phyloP scores from a whole-genome alignment of 163 green algal genomes.

The Chlamydomonas reinhardtii region DNA sequence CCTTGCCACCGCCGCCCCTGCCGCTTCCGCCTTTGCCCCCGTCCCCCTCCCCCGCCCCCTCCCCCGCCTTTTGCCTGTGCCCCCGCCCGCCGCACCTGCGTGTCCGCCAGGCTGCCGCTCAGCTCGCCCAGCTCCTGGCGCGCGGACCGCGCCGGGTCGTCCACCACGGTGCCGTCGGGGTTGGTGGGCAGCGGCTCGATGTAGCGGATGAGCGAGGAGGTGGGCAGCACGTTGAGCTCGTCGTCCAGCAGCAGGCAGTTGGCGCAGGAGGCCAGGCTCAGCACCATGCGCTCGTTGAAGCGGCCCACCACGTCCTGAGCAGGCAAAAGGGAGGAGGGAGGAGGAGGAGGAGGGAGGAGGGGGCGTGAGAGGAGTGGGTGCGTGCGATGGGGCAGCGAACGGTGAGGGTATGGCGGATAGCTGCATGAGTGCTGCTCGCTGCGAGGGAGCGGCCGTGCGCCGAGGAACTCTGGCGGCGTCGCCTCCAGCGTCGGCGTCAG shows the following conservation, averaged over 20 bases:
- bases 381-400: not conserved
- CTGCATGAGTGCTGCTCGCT: too few species aligned
- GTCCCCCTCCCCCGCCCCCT: too few species aligned
- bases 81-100: conserved; percentile 68
- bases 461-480: too few species aligned
- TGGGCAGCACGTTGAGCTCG: conserved; percentile 98
- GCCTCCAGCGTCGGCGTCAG: too few species aligned
- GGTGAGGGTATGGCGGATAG: not conserved
- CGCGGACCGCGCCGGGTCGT: conserved; percentile 56
- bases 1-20: too few species aligned
- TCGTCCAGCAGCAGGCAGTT: conserved; percentile 97
- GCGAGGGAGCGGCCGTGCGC: too few species aligned
- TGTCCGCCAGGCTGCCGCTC: conserved; percentile 83
- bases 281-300: conserved; percentile 98
- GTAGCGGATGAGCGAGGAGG: conserved; percentile 71
- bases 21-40: too few species aligned
- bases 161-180: conserved; percentile 65
- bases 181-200: conserved; percentile 83
- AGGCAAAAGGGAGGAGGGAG: not conserved
- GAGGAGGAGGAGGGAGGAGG: not conserved
- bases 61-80: too few species aligned
- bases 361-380: not conserved
- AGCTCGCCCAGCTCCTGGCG: conserved; percentile 89
- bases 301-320: conserved; percentile 80
- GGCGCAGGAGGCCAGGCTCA: conserved; percentile 88